Conservation (phyloP, 306 rosid genomes). For the Crataegus laevigata region DNA sequence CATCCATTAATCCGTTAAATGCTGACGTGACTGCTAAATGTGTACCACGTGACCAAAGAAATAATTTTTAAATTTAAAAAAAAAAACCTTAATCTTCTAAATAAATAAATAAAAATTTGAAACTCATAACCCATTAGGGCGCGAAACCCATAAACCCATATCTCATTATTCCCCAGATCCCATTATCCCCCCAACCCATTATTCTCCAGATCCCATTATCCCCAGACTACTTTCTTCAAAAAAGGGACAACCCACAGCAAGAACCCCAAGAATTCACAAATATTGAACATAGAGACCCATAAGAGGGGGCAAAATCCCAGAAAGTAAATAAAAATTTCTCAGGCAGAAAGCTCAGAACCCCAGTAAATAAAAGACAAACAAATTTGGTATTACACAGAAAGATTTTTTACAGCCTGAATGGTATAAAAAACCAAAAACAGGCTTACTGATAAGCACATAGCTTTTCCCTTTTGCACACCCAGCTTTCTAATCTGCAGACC, state of each 20-base stretch:
- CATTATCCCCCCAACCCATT: too few species aligned
- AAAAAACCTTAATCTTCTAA: too few species aligned
- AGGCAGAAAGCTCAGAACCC: slow-evolving; percentile 19
- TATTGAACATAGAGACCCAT: slow-evolving; percentile 18
- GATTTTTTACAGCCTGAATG: slow-evolving; percentile 3
- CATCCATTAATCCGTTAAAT: too few species aligned
- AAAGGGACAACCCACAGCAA: background rate
- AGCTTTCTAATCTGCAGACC: slow-evolving; percentile 1
- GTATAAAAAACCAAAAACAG: background rate
- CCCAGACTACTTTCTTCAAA: background rate
- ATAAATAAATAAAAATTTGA: too few species aligned
- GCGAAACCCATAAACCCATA: too few species aligned
- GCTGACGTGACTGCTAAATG: too few species aligned
- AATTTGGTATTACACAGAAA: background rate
- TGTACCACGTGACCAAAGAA: too few species aligned
- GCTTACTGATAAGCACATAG: slow-evolving; percentile 16
- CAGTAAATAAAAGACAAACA: slow-evolving; percentile 3
- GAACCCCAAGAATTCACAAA: slow-evolving; percentile 19
- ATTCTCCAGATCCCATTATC: too few species aligned
- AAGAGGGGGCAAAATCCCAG: background rate
- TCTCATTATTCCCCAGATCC: too few species aligned
- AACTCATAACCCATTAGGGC: too few species aligned
- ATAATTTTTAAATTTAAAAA: too few species aligned
- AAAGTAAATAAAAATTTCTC: background rate
- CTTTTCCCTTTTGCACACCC: background rate